Base-by-base conservation (phyloP, 768 basidiomycete species). In the Mycena floridula region DNA sequence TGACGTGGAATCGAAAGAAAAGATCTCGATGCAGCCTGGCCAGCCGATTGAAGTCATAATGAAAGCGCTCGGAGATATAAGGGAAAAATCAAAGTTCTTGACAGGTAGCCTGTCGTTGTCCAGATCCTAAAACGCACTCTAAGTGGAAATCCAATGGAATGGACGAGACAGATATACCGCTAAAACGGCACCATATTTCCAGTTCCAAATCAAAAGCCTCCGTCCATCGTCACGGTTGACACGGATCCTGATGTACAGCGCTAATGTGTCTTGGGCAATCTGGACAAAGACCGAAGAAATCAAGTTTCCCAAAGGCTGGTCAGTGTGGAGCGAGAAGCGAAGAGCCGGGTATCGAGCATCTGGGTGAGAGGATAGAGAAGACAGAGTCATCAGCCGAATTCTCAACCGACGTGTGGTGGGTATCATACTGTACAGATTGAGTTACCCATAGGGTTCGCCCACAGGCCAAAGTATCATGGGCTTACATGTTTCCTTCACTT, bases 181-280 rank as follows among this genome's bases (percentile, higher is more conserved):
- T 32, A 77, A 50, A 8, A 61, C 9, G 9, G 54, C 48, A 0
- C 72, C 75, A 0, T 61, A 68, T 45, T 56, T 66, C 79, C 80
- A 81, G 42, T 77, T 72, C 76, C 76, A 81, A 5, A 74, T 58
- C 18, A 73, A 25, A 4, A 74, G 52, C 1, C 64, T 60, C 2
- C 64, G 55, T n/a, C 55, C 53, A 25, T 64, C 57, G 20, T 28
- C 43, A 3, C 52, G 50, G 3, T 23, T 30, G 22, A 57, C 37
- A n/a, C 51, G 47, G 20, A 63, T 61, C 8, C 50, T 57, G 8
- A 68, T 56, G 57, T 74, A 72, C 40, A 77, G 56, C 4, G 70
- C 79, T 25, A 83, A 53, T 24, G 78, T 60, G 47, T 82, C 79
- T 21, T 72, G 69, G 2, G 68, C 76, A 38, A 81, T 64, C 55